These are phyloP conservation scores for Tritrichomonas foetus DNA, from an alignment of 208 protist genomes.

Conservation along the genomic window DNA sequence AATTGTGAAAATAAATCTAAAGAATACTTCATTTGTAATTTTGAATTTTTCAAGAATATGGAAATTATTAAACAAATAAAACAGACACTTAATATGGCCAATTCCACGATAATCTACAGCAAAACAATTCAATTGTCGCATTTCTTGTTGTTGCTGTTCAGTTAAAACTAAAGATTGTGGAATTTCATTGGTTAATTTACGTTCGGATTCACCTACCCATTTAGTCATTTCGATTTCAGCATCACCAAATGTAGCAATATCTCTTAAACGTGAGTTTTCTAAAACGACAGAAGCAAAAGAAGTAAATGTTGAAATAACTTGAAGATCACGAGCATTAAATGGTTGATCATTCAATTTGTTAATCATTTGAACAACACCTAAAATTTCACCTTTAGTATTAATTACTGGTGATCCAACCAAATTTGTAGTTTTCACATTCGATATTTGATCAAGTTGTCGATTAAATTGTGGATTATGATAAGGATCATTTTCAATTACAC, in stretches of 20 bases:
- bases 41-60: slow-evolving; percentile 45
- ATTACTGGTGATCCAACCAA: not conserved
- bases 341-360: not conserved
- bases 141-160: not conserved
- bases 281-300: not conserved
- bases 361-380: not conserved
- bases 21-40: not conserved
- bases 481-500: not conserved
- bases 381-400: not conserved
- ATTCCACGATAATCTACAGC: not conserved
- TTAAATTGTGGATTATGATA: not conserved
- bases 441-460: not conserved
- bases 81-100: not conserved
- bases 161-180: not conserved
- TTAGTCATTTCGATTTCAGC: slow-evolving; percentile 12
- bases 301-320: not conserved
- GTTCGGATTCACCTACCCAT: not conserved
- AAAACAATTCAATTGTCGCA: not conserved
- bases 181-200: not conserved
- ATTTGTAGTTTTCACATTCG: not conserved
- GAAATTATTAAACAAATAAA: slow-evolving; percentile 39
- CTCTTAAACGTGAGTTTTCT: not conserved
- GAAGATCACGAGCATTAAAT: not conserved
- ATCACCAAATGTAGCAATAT: not conserved
- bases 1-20: slow-evolving; percentile 34